Conservation (phyloP, 768 basidiomycete genomes). For the Clavaria fumosa region DNA sequence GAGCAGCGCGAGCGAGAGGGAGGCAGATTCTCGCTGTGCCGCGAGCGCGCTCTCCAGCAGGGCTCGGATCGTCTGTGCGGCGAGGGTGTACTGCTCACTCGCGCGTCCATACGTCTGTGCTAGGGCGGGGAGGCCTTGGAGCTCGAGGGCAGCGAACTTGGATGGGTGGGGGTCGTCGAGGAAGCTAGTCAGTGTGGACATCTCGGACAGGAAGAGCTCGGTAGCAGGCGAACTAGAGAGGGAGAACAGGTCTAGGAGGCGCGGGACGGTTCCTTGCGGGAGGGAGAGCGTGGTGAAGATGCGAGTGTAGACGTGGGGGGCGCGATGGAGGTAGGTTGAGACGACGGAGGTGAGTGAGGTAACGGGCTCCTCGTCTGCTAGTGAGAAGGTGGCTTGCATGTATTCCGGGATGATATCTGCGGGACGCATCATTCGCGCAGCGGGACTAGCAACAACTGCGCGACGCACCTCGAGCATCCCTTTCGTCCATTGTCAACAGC, state of each 20-base stretch:
- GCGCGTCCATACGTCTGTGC: slow-evolving; percentile 29
- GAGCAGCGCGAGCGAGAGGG: slow-evolving; percentile 37
- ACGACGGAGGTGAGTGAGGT: slow-evolving; percentile 36
- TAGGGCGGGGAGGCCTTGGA: slow-evolving; percentile 35
- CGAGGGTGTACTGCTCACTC: slow-evolving; percentile 40
- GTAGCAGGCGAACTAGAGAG: slow-evolving; percentile 16
- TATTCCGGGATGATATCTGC: slow-evolving; percentile 44
- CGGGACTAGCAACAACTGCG: neutral
- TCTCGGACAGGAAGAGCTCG: slow-evolving; percentile 29
- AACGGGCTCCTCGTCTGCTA: slow-evolving; percentile 17
- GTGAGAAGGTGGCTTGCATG: slow-evolving; percentile 32
- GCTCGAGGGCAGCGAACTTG: slow-evolving; percentile 48
- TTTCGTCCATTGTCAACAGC: slow-evolving; percentile 40
- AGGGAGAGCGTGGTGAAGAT: slow-evolving; percentile 26
- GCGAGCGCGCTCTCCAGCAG: slow-evolving; percentile 30
- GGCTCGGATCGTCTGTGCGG: slow-evolving; percentile 29
- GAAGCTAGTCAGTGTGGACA: slow-evolving; percentile 31
- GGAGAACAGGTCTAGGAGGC: slow-evolving; percentile 7
- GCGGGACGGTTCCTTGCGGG: slow-evolving; percentile 17
- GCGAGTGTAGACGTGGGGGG: slow-evolving; percentile 39
- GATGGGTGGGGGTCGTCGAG: slow-evolving; percentile 28
- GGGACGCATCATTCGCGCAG: slow-evolving; percentile 7
- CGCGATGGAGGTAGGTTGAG: slow-evolving; percentile 42
- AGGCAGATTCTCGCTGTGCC: slow-evolving; percentile 20
- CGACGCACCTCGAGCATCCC: slow-evolving; percentile 36